Base-by-base conservation (phyloP, 495 filamentous ascomycete species). In the Tuber magnatum region DNA sequence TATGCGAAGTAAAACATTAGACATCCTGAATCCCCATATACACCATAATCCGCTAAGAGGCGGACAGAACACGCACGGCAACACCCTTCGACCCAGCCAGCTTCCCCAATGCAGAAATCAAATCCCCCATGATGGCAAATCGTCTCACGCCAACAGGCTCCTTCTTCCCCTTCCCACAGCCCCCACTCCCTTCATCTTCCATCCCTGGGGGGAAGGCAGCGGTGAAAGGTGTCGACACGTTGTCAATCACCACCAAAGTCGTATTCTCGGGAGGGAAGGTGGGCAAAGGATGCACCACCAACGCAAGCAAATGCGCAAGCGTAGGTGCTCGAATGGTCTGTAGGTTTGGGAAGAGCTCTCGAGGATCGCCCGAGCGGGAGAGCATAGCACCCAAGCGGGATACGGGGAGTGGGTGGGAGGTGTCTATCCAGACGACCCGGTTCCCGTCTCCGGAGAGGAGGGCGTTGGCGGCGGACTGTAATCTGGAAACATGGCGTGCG, bases 301-400 rank as follows among this genome's bases (percentile, higher is more conserved):
- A 84, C 3, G 91, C 91, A 42, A 97, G 85, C 9, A 97, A 84
- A 83, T 97, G 94, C 10, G 94, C 87, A 35, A 97, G 85, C 22
- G 85, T 89, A 3, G 89, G 86, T 1, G 83, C 76, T 20, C 77
- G 81, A 68, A 85, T 38, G 71, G 75, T 56, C 73, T 81, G 72
- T 76, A 83, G 68, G 83, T 72, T 46, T 41, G 83, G 73, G 82
- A 84, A 73, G 56, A 79, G 72, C 16, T 73, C 73, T 42, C 74
- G 32, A 42, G 77, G 77, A 68, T 79, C 72, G 9, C 65, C 76
- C 28, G 71, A 72, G 43, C 72, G 72, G n/a, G 79, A 83, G 78
- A 76, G 78, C 78, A 83, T 86, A 32, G 72, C 79, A 9, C 81
- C 74, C 73, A 78, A 73, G 46, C 81, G 73, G 20, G 75, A 76